Evolutionary conservation across 441 rosid genomes (phyloP).

Genomic region (California macrophylla): DNA sequence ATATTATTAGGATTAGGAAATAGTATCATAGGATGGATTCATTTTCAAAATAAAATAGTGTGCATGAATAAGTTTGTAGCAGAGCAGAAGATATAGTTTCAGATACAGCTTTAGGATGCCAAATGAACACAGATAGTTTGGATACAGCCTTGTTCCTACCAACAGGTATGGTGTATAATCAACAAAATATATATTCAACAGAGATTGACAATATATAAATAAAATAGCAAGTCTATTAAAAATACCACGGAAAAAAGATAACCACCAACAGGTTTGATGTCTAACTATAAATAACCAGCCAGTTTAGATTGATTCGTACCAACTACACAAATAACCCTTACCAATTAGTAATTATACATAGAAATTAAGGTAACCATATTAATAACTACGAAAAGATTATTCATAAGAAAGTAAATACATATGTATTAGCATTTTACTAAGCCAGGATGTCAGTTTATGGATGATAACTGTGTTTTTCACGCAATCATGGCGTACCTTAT

Average conservation of each 20-base stretch:
- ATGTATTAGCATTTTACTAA: background rate
- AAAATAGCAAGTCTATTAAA: background rate
- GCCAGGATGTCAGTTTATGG: conserved; percentile 6
- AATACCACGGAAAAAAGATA: background rate
- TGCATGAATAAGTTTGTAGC: background rate
- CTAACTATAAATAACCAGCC: background rate
- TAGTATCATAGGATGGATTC: background rate
- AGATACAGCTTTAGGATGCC: background rate
- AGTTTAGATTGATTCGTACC: background rate
- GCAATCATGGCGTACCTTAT: conserved; percentile 48
- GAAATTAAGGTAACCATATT: background rate
- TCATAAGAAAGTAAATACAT: background rate
- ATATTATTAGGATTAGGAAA: background rate
- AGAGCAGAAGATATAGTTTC: background rate
- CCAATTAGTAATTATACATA: background rate
- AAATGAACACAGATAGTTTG: no score
- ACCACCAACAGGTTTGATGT: background rate
- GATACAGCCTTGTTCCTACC: background rate
- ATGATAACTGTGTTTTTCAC: background rate
- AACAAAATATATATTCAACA: background rate
- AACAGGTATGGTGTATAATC: background rate
- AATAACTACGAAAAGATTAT: background rate
- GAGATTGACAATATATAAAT: background rate
- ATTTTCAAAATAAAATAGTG: background rate
- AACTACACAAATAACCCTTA: background rate